Percentiles rank a stretch among this genome's conserved stretches.
Evolutionary conservation across 306 rosid species (phyloP).

Genomic region (Rubus idaeus): DNA sequence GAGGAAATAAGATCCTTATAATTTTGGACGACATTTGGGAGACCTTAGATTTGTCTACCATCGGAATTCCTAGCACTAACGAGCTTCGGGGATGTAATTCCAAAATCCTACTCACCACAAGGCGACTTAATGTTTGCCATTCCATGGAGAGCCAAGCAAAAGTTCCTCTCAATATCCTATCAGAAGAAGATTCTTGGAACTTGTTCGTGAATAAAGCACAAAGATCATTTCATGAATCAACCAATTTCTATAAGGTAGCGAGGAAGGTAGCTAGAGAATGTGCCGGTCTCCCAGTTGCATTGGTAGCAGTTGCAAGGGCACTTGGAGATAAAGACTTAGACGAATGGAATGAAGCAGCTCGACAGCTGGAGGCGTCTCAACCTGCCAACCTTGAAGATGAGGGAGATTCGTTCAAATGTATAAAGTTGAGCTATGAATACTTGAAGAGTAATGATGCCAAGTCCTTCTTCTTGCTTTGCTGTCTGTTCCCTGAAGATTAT

Average conservation of each 20-base stretch:
- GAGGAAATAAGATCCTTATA: too few relatives aligned
- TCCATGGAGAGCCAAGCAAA: conserved; percentile 8
- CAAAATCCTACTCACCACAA: conserved; percentile 20
- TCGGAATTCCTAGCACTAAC: conserved; percentile 6
- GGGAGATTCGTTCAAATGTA: background rate
- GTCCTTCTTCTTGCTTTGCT: conserved; percentile 12
- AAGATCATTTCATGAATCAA: background rate
- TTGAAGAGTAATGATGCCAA: background rate
- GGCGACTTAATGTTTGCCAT: background rate
- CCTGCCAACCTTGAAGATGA: background rate
- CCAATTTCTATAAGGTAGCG: conserved; percentile 16
- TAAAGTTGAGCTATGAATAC: conserved; percentile 22
- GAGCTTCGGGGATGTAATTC: background rate
- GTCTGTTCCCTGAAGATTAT: conserved; percentile 21
- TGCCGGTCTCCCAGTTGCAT: conserved; percentile 23
- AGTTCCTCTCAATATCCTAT: background rate
- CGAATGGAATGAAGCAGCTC: background rate
- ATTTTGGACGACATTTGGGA: too few relatives aligned
- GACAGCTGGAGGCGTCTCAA: background rate
- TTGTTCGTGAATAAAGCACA: conserved; percentile 11
- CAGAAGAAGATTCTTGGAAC: conserved; percentile 6
- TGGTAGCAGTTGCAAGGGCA: conserved; percentile 23
- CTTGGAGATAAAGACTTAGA: conserved; percentile 21
- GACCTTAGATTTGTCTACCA: background rate
- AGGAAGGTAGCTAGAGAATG: conserved; percentile 20